Base-by-base conservation (phyloP, 148 eudicot species). In the Camellia granthamiana region DNA sequence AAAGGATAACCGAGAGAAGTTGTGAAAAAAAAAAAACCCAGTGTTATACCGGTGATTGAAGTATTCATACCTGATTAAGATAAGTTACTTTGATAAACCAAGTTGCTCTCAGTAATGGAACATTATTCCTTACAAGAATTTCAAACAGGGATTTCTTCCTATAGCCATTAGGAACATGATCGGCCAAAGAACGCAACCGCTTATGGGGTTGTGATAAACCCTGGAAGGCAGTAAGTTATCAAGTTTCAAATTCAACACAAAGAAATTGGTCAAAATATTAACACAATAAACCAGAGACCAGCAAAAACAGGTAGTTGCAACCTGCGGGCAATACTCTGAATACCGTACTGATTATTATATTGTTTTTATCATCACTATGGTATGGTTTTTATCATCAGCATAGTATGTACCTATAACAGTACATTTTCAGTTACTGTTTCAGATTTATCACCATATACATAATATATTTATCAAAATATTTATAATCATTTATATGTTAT, bases 41-140 rank as follows among this genome's bases (percentile, higher is more conserved):
- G 43, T 10, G 13, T 9, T 14, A 5, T 68, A 18, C 12, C 30
- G 0, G 72, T 44, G 21, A 58, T 43, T 64, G 66, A 15, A 38
- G 43, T 56, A 51, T 56, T 3, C 56, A 7, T 89, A 95, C 99
- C 97, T 97, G 99, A 86, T 97, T 97, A 68, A 97, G 95, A 87
- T 97, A 97, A 81, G 93, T 94, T 69, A 92, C 92, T 92, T 92
- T 97, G 80, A 97, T 88, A 84, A 89, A 97, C 99, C 99, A 97
- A 19, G 99, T 94, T n/a, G 99, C 99, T 85, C 99, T 89, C 84
- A 94, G 81, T 83, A 97, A 78, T 0, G 99, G 95, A 75, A 97
- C 97, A 84, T 94, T 92, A 80, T 97, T 97, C 82, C 87, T 92
- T 23, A 94, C 85, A 69, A 97, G 98, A 75, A 94, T 91, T 83